Evolutionary conservation across 2,329 filamentous ascomycete species (phyloP), one percentile per base, ranked within the genome.

Genomic region (Escovopsis weberi): DNA sequence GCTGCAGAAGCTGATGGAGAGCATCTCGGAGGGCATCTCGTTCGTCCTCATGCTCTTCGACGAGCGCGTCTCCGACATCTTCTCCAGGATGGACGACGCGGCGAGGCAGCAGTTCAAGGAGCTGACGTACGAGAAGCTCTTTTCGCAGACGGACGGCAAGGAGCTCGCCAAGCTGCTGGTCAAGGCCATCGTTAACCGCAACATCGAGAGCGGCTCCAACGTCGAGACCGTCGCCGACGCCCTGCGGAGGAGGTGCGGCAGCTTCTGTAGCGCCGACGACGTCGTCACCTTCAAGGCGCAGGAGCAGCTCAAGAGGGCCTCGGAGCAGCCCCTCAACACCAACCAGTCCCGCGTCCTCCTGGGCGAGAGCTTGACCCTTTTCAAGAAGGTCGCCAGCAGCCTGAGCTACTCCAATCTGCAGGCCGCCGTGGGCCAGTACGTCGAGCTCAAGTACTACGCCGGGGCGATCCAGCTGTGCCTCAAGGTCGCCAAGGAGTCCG

Each of bases 281-380:
- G 91, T 96, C 2, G 80, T 96, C 49, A 89, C 95, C 51, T 98
- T 98, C 78, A 96, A 94, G 63, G 91, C 91, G 0, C 89, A 96
- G 58, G 91, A 98, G 61, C 84, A 89, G 54, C 68, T 96, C 42
- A 93, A 94, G 68, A 77, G 85, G 51, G 89, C 89, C 1, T 79
- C 80, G 2, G 88, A 95, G 58, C 77, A 84, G 39, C 77, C 79
- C 9, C 67, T 72, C 4, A 85, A 87, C 54, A 78, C 78, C 4
- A 89, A 88, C 51, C 70, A 78, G 41, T 85, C 83, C 6, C 78
- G 88, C 32, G 79, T 80, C 37, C 66, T 94, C 33, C 71, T 98
- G 19, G 88, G 88, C 51, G 89, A 96, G 59, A 95, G 88, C 61
- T 63, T 95, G 52, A 77, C 80, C 42, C 69, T 96, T 12, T 96